These are phyloP conservation scores for Saraca asoca DNA, from an alignment of 331 rosid genomes.

Conservation along the genomic window DNA sequence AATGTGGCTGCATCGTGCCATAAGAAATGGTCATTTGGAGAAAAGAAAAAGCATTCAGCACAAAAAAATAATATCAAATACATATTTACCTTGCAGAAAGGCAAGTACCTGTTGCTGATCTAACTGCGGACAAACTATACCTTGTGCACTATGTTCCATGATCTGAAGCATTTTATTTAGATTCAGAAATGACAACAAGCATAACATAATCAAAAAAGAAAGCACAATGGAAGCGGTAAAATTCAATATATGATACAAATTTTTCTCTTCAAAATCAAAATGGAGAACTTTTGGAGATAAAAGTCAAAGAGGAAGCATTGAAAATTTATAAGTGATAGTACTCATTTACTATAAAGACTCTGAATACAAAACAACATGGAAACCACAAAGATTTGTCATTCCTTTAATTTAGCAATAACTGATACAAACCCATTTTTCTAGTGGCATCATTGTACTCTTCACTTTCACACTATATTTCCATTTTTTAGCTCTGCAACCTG, in stretches of 20 bases:
- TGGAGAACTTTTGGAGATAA: not conserved
- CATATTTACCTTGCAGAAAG: slow-evolving; percentile 69
- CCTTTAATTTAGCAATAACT: slow-evolving; percentile 27
- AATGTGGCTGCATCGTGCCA: slow-evolving; percentile 15
- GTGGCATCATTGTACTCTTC: slow-evolving; percentile 75
- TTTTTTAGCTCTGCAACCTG: slow-evolving; percentile 95
- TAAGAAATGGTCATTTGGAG: slow-evolving; percentile 9
- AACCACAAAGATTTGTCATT: slow-evolving; percentile 5
- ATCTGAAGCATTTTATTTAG: slow-evolving; percentile 57
- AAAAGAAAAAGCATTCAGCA: slow-evolving; percentile 23
- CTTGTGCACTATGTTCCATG: slow-evolving; percentile 53
- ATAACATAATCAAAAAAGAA: not conserved
- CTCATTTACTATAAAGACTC: slow-evolving; percentile 15
- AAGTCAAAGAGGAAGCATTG: slow-evolving; percentile 1
- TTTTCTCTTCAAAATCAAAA: slow-evolving; percentile 8
- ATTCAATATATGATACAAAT: too few species aligned
- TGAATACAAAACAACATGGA: slow-evolving; percentile 23
- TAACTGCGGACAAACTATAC: slow-evolving; percentile 51
- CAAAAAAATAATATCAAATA: slow-evolving; percentile 17
- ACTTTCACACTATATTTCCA: slow-evolving; percentile 98
- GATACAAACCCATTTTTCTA: slow-evolving; percentile 92
- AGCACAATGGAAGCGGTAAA: slow-evolving; percentile 8
- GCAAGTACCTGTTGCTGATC: slow-evolving; percentile 70
- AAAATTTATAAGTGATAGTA: not conserved
- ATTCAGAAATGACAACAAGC: slow-evolving; percentile 28